phyloP scores from a whole-genome alignment of 75 land plant genomes.

The Cryptomeria japonica region DNA sequence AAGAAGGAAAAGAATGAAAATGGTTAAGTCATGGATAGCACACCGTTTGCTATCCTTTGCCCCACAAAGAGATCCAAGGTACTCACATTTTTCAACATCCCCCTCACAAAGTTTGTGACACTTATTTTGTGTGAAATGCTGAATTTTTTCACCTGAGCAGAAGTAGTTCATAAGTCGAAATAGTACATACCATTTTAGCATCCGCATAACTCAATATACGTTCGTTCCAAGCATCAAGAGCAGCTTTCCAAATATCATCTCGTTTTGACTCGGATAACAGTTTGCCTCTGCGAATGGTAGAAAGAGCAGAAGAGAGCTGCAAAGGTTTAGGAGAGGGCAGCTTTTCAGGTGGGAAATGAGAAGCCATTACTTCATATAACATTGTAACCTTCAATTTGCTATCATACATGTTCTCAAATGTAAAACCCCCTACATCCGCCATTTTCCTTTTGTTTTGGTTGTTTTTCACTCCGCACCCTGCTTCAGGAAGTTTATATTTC shows the following conservation, averaged over 20 bases:
- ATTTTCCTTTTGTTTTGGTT: not conserved
- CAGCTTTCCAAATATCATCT: constrained; percentile 46
- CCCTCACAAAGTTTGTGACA: too few species aligned
- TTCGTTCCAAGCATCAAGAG: constrained; percentile 72
- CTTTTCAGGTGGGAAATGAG: constrained; percentile 64
- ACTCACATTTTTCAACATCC: too few species aligned
- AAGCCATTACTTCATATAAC: constrained; percentile 44
- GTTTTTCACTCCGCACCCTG: not conserved
- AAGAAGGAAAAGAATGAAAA: too few species aligned
- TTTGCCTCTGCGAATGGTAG: constrained; percentile 46
- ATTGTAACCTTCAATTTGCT: constrained; percentile 47
- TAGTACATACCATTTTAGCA: constrained; percentile 52
- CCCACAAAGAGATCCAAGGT: too few species aligned
- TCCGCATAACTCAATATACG: constrained; percentile 45
- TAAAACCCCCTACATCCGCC: constrained; percentile 7
- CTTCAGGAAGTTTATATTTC: not conserved
- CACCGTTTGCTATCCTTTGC: too few species aligned
- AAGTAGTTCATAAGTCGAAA: not conserved
- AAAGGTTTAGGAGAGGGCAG: constrained; percentile 41
- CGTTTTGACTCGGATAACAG: constrained; percentile 50
- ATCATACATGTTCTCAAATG: constrained; percentile 34
- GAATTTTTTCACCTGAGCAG: too few species aligned
- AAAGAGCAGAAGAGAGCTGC: constrained; percentile 44
- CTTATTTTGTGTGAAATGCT: too few species aligned
- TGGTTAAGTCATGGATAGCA: too few species aligned